Conservation (phyloP, 1,139 yeast species). For the Blastobotrys indianensis region DNA sequence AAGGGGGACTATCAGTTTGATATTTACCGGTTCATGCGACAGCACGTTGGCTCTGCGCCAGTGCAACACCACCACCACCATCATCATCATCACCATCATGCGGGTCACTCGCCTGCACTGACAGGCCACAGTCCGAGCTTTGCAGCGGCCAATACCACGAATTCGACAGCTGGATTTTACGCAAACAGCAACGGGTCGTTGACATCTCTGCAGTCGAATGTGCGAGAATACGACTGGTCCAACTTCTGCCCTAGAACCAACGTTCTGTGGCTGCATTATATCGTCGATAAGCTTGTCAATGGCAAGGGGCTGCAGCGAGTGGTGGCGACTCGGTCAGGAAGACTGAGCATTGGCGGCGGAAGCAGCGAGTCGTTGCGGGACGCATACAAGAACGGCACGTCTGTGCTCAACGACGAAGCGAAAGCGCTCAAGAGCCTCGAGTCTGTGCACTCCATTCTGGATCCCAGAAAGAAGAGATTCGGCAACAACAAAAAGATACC, state of each 20-base stretch:
- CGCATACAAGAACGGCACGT: conserved; percentile 18
- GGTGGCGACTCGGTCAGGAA: conserved; percentile 23
- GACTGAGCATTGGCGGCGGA: conserved; percentile 24
- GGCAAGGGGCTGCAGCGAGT: conserved; percentile 32
- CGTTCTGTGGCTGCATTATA: conserved; percentile 46
- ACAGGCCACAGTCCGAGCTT: conserved; percentile 11
- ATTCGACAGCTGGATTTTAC: neutral
- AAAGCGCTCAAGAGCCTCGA: conserved; percentile 26
- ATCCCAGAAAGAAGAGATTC: conserved; percentile 32
- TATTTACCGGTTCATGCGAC: conserved; percentile 45
- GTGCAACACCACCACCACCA: neutral
- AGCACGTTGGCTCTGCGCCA: conserved; percentile 21
- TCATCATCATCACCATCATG: no score
- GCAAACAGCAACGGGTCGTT: conserved; percentile 1
- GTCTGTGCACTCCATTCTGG: conserved; percentile 30
- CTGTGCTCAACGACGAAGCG: conserved; percentile 21
- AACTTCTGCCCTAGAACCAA: conserved; percentile 41
- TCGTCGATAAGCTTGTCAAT: conserved; percentile 39
- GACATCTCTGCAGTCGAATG: no score
- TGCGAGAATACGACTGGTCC: conserved; percentile 38
- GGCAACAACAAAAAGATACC: conserved; percentile 13
- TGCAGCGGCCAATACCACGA: conserved; percentile 6
- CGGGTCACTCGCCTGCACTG: neutral
- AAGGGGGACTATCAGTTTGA: conserved; percentile 50
- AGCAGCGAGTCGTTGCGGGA: conserved; percentile 21